Conservation (phyloP, 1,284 basidiomycete species). For the Dichomitus squalens region DNA sequence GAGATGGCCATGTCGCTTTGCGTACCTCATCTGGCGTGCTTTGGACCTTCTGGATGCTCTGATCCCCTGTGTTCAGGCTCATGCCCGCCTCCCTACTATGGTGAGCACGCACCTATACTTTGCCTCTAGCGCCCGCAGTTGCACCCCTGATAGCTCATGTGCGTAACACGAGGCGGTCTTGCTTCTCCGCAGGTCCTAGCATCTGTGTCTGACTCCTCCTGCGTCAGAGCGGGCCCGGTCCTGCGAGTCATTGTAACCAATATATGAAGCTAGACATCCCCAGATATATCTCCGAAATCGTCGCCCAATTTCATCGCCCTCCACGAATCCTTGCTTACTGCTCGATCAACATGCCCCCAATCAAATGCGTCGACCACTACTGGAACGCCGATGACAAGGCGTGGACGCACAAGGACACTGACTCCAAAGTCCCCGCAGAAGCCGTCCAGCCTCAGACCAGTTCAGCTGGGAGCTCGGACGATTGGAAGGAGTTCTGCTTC, state of each 20-base stretch:
- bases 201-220: not conserved
- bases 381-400: slow-evolving; percentile 52
- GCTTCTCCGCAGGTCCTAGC: not conserved
- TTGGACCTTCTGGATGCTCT: too few species aligned
- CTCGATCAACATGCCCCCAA: slow-evolving; percentile 45
- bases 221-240: not conserved
- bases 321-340: not conserved
- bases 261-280: not conserved
- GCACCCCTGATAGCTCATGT: too few species aligned
- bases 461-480: slow-evolving; percentile 37
- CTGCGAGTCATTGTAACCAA: not conserved
- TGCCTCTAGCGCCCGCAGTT: too few species aligned
- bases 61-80: too few species aligned
- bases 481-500: slow-evolving; percentile 56
- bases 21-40: too few species aligned
- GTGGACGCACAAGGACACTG: slow-evolving; percentile 60
- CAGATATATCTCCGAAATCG: not conserved
- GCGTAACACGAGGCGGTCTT: too few species aligned
- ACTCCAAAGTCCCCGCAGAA: slow-evolving; percentile 49
- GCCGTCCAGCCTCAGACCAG: slow-evolving; percentile 31
- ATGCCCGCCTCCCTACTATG: too few species aligned
- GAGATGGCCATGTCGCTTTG: too few species aligned
- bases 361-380: slow-evolving; percentile 58
- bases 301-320: not conserved
- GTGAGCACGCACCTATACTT: too few species aligned